phyloP scores from a whole-genome alignment of 1,284 basidiomycete species.

The Fomitopsis pinicola region DNA sequence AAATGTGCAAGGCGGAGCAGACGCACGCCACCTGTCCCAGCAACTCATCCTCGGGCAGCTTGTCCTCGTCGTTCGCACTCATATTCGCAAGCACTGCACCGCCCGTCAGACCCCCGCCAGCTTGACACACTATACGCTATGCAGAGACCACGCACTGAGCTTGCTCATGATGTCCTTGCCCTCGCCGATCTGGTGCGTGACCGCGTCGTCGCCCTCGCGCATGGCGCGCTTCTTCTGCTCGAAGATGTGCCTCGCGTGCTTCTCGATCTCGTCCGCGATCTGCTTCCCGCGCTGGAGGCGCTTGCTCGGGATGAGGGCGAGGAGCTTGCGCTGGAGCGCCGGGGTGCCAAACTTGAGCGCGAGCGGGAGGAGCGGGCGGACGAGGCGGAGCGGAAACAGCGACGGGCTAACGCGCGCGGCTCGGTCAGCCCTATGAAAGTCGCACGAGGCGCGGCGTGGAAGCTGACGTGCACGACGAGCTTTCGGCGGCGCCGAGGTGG shows the following conservation, averaged over 20 bases:
- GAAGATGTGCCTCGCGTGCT: constrained; percentile 13
- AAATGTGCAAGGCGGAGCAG: background rate
- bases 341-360: constrained; percentile 8
- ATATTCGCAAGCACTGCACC: constrained; percentile 18
- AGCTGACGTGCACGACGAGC: constrained; percentile 21
- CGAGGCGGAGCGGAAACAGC: constrained; percentile 5
- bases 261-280: constrained; percentile 17
- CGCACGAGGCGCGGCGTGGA: background rate
- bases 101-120: background rate
- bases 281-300: constrained; percentile 10
- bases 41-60: constrained; percentile 23
- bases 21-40: constrained; percentile 24
- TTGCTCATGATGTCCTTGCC: constrained; percentile 29
- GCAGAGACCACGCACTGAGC: constrained; percentile 17
- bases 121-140: background rate
- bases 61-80: constrained; percentile 16
- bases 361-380: constrained; percentile 12
- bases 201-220: constrained; percentile 21
- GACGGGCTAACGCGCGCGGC: constrained; percentile 11
- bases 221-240: constrained; percentile 21
- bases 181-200: constrained; percentile 23
- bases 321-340: constrained; percentile 9
- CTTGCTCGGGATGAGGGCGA: constrained; percentile 14
- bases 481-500: constrained; percentile 28
- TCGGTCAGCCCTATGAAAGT: background rate